Percentiles rank a stretch among this genome's conserved stretches.
phyloP scores from a whole-genome alignment of 2,329 filamentous ascomycete genomes.

The Pezicula neosporulosa region DNA sequence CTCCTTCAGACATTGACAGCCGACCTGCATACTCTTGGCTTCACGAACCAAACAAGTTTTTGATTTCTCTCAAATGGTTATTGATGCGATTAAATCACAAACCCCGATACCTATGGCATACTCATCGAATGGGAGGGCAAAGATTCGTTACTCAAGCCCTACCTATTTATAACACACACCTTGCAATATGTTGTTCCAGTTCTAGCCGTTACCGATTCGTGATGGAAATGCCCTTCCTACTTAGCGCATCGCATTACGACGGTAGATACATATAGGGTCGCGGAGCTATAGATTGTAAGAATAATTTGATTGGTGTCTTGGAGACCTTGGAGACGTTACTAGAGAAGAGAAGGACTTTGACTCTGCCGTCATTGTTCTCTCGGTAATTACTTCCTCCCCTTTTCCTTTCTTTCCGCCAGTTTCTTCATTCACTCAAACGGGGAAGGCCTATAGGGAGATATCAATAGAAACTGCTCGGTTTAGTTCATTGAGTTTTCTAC shows the following conservation, averaged over 20 bases:
- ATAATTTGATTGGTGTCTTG: conserved; percentile 48
- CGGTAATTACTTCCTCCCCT: too few species aligned
- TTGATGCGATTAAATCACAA: too few species aligned
- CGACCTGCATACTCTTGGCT: too few species aligned
- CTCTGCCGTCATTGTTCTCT: too few species aligned
- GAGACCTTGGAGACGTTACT: conserved; percentile 53
- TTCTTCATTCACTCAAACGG: too few species aligned
- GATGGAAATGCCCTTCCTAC: conserved; percentile 53
- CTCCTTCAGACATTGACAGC: too few species aligned
- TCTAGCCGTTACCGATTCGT: conserved; percentile 29
- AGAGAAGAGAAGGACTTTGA: conserved; percentile 42
- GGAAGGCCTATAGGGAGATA: too few species aligned
- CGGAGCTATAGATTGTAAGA: conserved; percentile 52
- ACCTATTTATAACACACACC: conserved; percentile 51
- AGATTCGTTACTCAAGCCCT: conserved; percentile 47
- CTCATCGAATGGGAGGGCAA: conserved; percentile 56
- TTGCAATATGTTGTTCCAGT: conserved; percentile 58
- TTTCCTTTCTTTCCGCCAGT: too few species aligned
- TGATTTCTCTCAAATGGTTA: too few species aligned
- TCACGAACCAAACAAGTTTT: too few species aligned
- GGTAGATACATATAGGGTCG: conserved; percentile 52
- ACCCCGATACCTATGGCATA: conserved; percentile 59
- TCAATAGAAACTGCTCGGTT: too few species aligned
- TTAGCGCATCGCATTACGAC: conserved; percentile 48
- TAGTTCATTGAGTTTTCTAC: conserved; percentile 99